Base-by-base conservation (phyloP, 805 yeast genomes). In the Lipomyces yamanashiensis region DNA sequence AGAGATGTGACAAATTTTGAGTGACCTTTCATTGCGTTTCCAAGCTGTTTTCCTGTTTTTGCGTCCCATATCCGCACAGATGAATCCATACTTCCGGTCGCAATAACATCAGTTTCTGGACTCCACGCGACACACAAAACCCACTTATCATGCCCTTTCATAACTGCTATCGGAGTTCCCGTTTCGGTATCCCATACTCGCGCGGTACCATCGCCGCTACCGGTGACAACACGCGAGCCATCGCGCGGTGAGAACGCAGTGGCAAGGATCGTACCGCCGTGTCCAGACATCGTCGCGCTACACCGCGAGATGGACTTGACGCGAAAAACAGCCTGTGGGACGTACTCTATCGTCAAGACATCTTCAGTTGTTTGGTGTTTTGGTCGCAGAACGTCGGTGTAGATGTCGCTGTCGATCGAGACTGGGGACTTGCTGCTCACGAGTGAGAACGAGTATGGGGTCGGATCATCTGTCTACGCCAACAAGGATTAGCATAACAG, bases 171-270 rank as follows among this genome's bases (percentile, higher is more conserved):
- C 8, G 97, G 97, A 0, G 99, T 95, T 70, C 90, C 95, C 0
- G 98, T 92, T 71, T 91, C 87, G 75, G 97, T 89, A 77, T 92
- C 98, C 99, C 99, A 95, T 54, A 93, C 84, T 74, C 98, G 82
- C 1, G 98, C 98, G 8, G 98, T 92, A 43, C 88, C 85, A 76
- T 95, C 99, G 51, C 99, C 99, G 6, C 97, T 90, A 43, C 99
- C 99, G 0, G 98, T 89, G 47, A 90, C 95, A 88, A 92, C 86
- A 13, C 59, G 33, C 12, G 58, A 23, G 17, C 48, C 39, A 19
- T 61, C 39, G 70, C 90, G 81, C 37, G 99, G 99, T 1, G 99
- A 96, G 81, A 95, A 95, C 67, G 89, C 92, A 48, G 95, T 88
- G 64, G 97, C 90, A 68, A 95, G 79, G 65, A 95, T 90, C 0